Evolutionary conservation across 2,329 filamentous ascomycete genomes (phyloP), one percentile per base, ranked within the genome.

Genomic region (Raffaelea deltoideospora): DNA sequence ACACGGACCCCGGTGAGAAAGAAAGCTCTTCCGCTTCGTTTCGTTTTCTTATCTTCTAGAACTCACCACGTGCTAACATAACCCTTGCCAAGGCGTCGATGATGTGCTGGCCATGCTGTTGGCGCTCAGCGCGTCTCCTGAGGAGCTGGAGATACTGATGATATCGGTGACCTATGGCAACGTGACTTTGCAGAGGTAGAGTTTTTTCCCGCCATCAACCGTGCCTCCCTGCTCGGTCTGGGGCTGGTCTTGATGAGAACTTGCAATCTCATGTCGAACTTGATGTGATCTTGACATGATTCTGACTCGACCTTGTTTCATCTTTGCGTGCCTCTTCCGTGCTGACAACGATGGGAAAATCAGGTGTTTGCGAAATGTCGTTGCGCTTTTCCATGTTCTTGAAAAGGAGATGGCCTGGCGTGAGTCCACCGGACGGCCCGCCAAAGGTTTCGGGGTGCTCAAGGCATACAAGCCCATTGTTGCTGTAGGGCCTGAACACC

Each of bases 151-250:
- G 54, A 65, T 96, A 26, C 58, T 82, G 33, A 69, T 96, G 56
- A 67, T 98, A 39, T 93, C 86, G 2, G 69, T 95, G 41, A 94
- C 87, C 1, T 95, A 90, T 56, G 90, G 90, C 39, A 98, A 98
- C 53, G 83, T 96, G 18, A 76, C 87, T 47, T 74, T 94, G 14
- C 69, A 86, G 43, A 87, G 76, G 81, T 85, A 56, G 41, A 60
- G n/a, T n/a, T n/a, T n/a, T 45, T 10, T 31, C 30, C 22, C 14
- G n/a, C n/a, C n/a, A n/a, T n/a, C n/a, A n/a, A n/a, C n/a, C n/a
- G n/a, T n/a, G n/a, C n/a, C n/a, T n/a, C n/a, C n/a, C n/a, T n/a
- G n/a, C n/a, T n/a, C n/a, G n/a, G n/a, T n/a, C n/a, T n/a, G n/a
- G n/a, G n/a, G n/a, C n/a, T n/a, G n/a, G n/a, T n/a, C n/a, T n/a